Conservation (phyloP, 805 yeast genomes). For the Candida coquimbonensis region DNA sequence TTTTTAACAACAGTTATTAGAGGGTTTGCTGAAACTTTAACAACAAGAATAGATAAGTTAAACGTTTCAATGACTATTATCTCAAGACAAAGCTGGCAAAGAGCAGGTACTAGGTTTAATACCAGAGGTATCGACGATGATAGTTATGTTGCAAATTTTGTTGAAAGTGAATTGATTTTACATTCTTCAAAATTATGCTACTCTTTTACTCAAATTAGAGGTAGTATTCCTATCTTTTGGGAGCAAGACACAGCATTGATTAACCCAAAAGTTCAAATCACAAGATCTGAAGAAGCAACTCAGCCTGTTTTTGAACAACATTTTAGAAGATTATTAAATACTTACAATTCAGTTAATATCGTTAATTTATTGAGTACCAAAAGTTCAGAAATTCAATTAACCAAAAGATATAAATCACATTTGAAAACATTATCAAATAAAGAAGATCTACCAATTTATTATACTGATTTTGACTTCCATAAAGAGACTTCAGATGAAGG, state of each 20-base stretch:
- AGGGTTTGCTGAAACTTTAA: conserved; percentile 84
- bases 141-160: conserved; percentile 92
- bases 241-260: conserved; percentile 90
- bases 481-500: conserved; percentile 88
- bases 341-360: conserved; percentile 83
- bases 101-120: conserved; percentile 95
- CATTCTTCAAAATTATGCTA: conserved; percentile 48
- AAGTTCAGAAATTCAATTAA: conserved; percentile 66
- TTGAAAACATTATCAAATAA: conserved; percentile 30
- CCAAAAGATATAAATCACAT: conserved; percentile 59
- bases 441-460: conserved; percentile 36
- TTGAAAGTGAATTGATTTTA: conserved; percentile 82
- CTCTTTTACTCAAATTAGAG: conserved; percentile 86
- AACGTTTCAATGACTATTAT: conserved; percentile 61
- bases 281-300: conserved; percentile 87
- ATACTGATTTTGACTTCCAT: conserved; percentile 91
- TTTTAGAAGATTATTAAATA: conserved; percentile 57
- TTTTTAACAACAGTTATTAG: conserved; percentile 88
- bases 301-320: conserved; percentile 86
- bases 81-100: conserved; percentile 92
- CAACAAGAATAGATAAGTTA: conserved; percentile 30
- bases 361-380: conserved; percentile 83
- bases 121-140: conserved; percentile 95
- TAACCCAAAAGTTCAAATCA: conserved; percentile 84
- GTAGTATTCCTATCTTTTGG: conserved; percentile 96